These are phyloP conservation scores for Microcos paniculata DNA, from an alignment of 345 rosid species.

Conservation along the genomic window DNA sequence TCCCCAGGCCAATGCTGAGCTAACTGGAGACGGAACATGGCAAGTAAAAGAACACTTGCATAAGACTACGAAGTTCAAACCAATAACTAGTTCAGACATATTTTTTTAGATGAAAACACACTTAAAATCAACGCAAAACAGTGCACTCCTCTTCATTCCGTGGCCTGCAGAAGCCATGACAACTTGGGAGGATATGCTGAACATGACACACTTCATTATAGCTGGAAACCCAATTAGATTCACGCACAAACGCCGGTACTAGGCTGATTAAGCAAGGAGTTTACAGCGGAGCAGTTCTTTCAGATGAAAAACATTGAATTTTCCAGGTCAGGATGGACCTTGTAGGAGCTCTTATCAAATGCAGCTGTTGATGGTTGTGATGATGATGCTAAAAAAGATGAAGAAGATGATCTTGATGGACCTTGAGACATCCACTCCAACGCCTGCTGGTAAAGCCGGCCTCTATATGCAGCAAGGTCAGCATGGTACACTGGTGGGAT, in stretches of 20 bases:
- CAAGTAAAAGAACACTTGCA: background rate
- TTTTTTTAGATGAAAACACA: background rate
- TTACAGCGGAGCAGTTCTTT: background rate
- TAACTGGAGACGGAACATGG: background rate
- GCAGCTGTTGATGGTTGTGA: conserved; percentile 35
- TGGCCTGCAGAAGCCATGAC: background rate
- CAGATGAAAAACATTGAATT: conserved; percentile 66
- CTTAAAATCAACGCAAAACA: background rate
- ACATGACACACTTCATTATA: background rate
- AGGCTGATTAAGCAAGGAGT: background rate
- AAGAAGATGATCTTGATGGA: conserved; percentile 35
- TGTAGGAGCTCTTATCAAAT: conserved; percentile 39
- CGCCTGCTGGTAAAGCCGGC: conserved; percentile 66
- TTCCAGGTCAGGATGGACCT: conserved; percentile 54
- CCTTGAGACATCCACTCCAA: conserved; percentile 38
- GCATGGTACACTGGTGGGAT: conserved; percentile 83
- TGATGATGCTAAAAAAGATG: conserved; percentile 33
- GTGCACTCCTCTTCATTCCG: background rate
- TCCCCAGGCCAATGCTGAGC: background rate
- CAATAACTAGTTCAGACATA: background rate
- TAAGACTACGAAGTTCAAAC: background rate
- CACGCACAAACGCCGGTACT: conserved; percentile 59
- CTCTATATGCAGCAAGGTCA: conserved; percentile 70
- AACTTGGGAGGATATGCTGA: background rate
- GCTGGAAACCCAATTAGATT: conserved; percentile 45